Evolutionary conservation across 2,329 filamentous ascomycete species (phyloP), one percentile per base, ranked within the genome.

Genomic region (Cadophora gregata): DNA sequence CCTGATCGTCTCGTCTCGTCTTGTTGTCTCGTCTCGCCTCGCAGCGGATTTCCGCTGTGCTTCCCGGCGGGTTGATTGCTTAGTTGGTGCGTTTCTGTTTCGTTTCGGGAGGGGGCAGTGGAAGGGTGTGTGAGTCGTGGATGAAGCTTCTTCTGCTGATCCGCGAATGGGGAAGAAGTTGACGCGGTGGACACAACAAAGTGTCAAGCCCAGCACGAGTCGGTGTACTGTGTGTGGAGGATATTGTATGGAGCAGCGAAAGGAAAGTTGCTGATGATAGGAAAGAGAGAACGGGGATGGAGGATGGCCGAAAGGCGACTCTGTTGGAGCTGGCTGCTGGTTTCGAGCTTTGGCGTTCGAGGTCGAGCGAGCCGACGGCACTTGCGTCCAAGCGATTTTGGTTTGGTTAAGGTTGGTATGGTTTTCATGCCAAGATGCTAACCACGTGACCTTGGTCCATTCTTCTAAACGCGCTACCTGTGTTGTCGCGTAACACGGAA

Each of bases 71-170:
- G 59, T 48, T 45, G 63, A 50, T 64, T 70, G 65, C 69, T 72
- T 67, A 69, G 66, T 71, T 67, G 70, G 50, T 55, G 69, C 69
- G 72, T 72, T 73, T 73, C 68, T 70, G 66, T 69, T 72, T 70
- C 66, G 72, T 71, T 70, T 73, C 72, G 72, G 71, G 65, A 66
- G 60, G 61, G 63, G 65, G 66, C 67, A 69, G 63, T 63, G 45
- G 59, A 60, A 62, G n/a, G 58, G 59, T 10, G 25, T 36, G 55
- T 48, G 50, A 14, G 59, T 56, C 48, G 31, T 59, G 36, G 51
- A 62, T 2, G 63, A 67, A 63, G 53, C 56, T 59, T 58, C 58
- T 56, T 31, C 56, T 62, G 48, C 24, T 8, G 63, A 62, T 50
- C 16, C 31, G 42, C 27, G 42, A 38, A 60, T 69, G 31, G 47